phyloP scores from a whole-genome alignment of 2,329 filamentous ascomycete species.

The Leptographium flavum region DNA sequence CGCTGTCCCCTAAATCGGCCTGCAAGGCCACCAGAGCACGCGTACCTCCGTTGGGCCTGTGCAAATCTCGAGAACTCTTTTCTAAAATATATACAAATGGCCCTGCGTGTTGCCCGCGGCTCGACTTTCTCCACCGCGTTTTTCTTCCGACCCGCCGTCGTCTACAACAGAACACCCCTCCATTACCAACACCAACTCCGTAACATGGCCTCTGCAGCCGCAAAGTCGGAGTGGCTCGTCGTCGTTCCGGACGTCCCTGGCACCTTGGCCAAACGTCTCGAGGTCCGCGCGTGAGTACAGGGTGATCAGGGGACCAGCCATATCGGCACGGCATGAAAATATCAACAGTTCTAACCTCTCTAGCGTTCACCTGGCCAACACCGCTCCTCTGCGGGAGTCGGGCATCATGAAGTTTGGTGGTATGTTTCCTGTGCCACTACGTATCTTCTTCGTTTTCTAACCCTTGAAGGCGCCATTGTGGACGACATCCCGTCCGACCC shows the following conservation, averaged over 20 bases:
- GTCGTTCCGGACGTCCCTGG: constrained; percentile 54
- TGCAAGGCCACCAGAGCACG: too few relatives aligned
- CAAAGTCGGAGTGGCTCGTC: constrained; percentile 50
- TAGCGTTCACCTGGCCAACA: constrained; percentile 39
- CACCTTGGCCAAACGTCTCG: constrained; percentile 43
- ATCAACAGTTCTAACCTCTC: too few relatives aligned
- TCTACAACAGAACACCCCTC: neutral
- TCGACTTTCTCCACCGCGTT: neutral
- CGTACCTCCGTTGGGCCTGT: too few relatives aligned
- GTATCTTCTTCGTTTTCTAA: too few relatives aligned
- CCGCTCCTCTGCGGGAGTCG: constrained; percentile 35
- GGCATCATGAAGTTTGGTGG: constrained; percentile 52
- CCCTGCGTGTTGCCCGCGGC: neutral
- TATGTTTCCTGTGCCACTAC: constrained; percentile 19
- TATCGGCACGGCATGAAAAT: too few relatives aligned
- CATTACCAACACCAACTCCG: constrained; percentile 4
- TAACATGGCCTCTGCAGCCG: constrained; percentile 16
- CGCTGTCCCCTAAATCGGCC: neutral
- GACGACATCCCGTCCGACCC: constrained; percentile 47
- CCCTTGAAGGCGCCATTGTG: constrained; percentile 45
- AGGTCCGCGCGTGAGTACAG: constrained; percentile 44
- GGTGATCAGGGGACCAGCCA: too few relatives aligned
- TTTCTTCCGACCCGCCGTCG: neutral
- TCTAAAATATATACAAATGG: neutral
- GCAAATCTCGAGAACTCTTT: neutral